phyloP scores from a whole-genome alignment of 148 eudicot genomes.

The Limonium bicolor region DNA sequence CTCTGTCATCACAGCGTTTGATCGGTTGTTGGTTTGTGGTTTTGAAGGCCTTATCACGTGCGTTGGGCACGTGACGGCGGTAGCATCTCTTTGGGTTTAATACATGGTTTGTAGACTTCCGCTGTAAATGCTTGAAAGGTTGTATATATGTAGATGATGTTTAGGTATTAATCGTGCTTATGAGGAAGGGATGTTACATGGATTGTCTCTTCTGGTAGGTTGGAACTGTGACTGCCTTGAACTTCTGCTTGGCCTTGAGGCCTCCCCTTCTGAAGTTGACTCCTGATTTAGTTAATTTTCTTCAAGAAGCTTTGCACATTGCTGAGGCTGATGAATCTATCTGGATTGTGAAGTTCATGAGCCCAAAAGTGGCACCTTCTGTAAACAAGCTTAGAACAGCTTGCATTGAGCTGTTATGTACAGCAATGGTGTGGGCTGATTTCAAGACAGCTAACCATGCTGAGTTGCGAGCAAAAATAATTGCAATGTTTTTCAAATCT shows the following conservation, averaged over 20 bases:
- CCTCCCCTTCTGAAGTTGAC: constrained; percentile 97
- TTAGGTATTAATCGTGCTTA: too few species aligned
- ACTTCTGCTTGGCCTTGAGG: constrained; percentile 93
- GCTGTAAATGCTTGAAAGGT: too few species aligned
- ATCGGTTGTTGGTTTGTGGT: too few species aligned
- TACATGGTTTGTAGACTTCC: too few species aligned
- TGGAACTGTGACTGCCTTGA: constrained; percentile 89
- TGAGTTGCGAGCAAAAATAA: constrained; percentile 80
- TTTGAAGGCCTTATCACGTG: too few species aligned
- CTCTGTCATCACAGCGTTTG: too few species aligned
- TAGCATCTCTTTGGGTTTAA: too few species aligned
- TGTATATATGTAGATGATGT: too few species aligned
- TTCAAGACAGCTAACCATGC: constrained; percentile 80
- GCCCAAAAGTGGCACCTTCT: constrained; percentile 76
- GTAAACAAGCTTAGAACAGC: constrained; percentile 85
- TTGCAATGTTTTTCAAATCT: constrained; percentile 94
- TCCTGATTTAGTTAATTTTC: constrained; percentile 68
- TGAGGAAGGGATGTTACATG: too few species aligned
- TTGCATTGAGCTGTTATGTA: constrained; percentile 93
- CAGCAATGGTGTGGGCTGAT: constrained; percentile 99
- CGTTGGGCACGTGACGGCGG: too few species aligned
- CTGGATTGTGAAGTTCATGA: constrained; percentile 87
- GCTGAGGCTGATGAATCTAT: constrained; percentile 91
- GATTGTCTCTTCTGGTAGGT: constrained; percentile 33
- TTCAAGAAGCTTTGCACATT: constrained; percentile 90